Base-by-base conservation (phyloP, 768 basidiomycete genomes). In the Leccinum uliginosum region DNA sequence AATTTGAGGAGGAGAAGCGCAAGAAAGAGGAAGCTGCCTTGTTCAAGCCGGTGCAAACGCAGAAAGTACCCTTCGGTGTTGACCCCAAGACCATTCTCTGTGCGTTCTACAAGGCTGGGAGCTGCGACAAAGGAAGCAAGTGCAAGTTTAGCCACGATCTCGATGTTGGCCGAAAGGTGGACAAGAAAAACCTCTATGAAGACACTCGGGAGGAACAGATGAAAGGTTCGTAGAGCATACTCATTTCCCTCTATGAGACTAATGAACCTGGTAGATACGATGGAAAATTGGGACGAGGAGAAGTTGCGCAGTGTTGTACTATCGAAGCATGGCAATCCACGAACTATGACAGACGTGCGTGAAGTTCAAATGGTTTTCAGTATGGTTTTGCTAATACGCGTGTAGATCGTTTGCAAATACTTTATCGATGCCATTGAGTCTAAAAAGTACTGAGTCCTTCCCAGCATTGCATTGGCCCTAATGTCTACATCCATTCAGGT, bases 121-220 rank as follows among this genome's bases (percentile, higher is more conserved):
- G 75, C 50, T 99, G 96, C 68, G 93, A 96, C 24, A 98, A 98
- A 78, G 96, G 93, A 24, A 84, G 64, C 71, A 93, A 92, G 76
- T 98, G 97, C 77, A 98, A 96, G 79, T 98, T 97, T 75, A 95
- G 93, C 61, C 97, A 99, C 72, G 87, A 98, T 76, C 66, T 86
- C 58, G 81, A 98, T 63, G 83, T 96, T 34, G 94, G 83, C 7
- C 77, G 97, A 59, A 98, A 95, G 73, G 89, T 90, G 48, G 91
- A 93, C 71, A 99, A 98, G 83, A 92, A 87, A 78, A 93, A 95
- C 71, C 67, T 99, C 65, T 99, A 99, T 71, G 86, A 84, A 68
- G 97, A 99, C 71, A 78, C 70, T 53, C 79, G 96, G 59, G 91
- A 90, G 70, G 90, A 93, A 59, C 89, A 94, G 73, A 67, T 81